Evolutionary conservation across 345 rosid species (phyloP), one percentile per base, ranked within the genome.

Genomic region (Ricinus communis): DNA sequence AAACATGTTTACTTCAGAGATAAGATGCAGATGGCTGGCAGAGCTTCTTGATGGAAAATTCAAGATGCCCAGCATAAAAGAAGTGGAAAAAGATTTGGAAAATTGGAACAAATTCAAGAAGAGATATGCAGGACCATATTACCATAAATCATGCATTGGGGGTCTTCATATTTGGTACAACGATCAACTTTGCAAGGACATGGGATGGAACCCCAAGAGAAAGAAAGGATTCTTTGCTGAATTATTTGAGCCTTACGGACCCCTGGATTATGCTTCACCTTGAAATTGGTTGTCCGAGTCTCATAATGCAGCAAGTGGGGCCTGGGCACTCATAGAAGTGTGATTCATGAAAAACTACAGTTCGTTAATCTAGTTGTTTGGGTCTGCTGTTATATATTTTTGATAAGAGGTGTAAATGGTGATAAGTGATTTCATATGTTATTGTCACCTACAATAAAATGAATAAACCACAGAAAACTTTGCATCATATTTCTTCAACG

Each of bases 81-180:
- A 72, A 31, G 82, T 85, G 86, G 86, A 82, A 49, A 52, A 67
- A 18, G 82, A 85, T 8, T 54, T 62, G 51, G 54, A 1, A 28
- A 59, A 66, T 40, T 80, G 84, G 83, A 70, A 76, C 13, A n/a
- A 55, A 56, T 78, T 57, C 63, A 68, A 49, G 81, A 80, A 82
- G 72, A 49, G 21, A 71, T 80, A 55, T 43, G 60, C 81, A 0
- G 78, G 76, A 8, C 5, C 15, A 7, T 47, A 82, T 69, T 77
- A 58, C 70, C 62, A 62, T 36, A 82, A 71, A 55, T 75, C 82
- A 25, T 75, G 84, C 77, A 72, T 78, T 11, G 81, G 64, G 12
- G 68, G 59, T 7, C 71, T 73, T n/a, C 82, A 85, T 12, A 78
- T 82, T 41, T 85, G 85, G 81, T 71, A 82, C 73, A 82, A 76